Evolutionary conservation across 1,139 yeast species (phyloP), one percentile per base, ranked within the genome.

Genomic region (Geotrichum histeridarum): DNA sequence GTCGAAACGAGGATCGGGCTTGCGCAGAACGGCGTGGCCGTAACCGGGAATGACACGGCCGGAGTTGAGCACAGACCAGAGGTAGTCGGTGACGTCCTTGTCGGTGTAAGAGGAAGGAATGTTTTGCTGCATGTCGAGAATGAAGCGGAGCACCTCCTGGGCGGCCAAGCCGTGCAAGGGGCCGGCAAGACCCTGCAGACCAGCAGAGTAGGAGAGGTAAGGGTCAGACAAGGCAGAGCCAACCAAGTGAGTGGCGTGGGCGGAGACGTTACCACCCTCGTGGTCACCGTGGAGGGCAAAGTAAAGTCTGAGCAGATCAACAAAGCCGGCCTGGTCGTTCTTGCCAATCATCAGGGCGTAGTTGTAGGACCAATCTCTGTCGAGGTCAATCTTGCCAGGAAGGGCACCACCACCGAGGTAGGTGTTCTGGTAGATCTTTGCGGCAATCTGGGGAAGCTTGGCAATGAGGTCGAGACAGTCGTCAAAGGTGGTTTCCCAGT

Each of bases 201-300:
- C 97, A 56, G 97, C 96, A 60, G 97, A 85, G 66, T 88, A 83
- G 48, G 96, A 86, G 69, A 91, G 80, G 81, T 80, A 89, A 70
- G 97, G 97, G 57, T 95, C 90, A 30, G 96, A 84, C 67, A 91
- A 81, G 57, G 98, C 97, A 38, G 96, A 87, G 65, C 97, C 97
- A 62, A 91, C 97, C 74, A 91, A 80, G 76, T 91, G 97, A 63
- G 98, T 90, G 67, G 97, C 83, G 79, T 91, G 98, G 53, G 97
- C 97, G 60, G 96, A 88, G 60, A 91, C 98, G 71, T 91, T 91
- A 75, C 98, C 98, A 77, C 97, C 97, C 78, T 91, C 98, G 77
- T 91, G 98, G 75, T 91, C 97, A 55, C 95, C 90, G 79, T 91
- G 98, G 69, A 91, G 85, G 63, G 96, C 88, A 70, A 89, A 80